A percentile compares a stretch with the other conserved stretches of the same genome.
Conservation (phyloP, 805 yeast species). For the Metschnikowia reukaufii region DNA sequence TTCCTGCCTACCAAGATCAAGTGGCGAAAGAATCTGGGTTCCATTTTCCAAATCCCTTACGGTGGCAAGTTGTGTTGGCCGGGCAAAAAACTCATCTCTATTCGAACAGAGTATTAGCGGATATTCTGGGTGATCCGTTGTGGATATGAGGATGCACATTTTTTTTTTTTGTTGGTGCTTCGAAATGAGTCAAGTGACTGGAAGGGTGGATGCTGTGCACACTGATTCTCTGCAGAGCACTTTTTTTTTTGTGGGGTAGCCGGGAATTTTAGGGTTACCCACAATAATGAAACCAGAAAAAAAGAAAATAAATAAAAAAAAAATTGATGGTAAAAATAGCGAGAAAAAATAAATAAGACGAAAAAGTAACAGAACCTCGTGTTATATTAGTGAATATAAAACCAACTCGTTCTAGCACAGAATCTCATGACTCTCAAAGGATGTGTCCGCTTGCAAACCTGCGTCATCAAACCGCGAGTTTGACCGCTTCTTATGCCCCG, state of each 20-base stretch:
- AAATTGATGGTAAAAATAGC: background rate
- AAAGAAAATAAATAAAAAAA: background rate
- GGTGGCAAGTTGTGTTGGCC: conserved; percentile 67
- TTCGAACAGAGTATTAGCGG: conserved; percentile 78
- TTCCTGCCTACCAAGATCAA: conserved; percentile 67
- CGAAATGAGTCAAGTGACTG: background rate
- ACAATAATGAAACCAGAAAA: background rate
- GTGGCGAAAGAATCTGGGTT: conserved; percentile 56
- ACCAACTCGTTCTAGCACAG: conserved; percentile 11
- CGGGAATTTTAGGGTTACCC: background rate
- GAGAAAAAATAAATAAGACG: background rate
- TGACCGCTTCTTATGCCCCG: conserved; percentile 7
- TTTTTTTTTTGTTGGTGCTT: background rate
- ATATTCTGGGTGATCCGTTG: conserved; percentile 68
- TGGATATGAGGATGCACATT: conserved; percentile 80
- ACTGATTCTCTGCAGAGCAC: conserved; percentile 1
- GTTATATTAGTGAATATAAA: conserved; percentile 2
- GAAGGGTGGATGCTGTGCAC: conserved; percentile 1
- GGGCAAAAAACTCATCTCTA: conserved; percentile 77
- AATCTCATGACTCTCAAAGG: conserved; percentile 17
- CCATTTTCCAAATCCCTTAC: conserved; percentile 33
- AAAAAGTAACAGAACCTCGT: background rate
- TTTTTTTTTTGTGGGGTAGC: conserved; percentile 2
- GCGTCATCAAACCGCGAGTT: conserved; percentile 10
- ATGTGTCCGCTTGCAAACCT: conserved; percentile 14